Evolutionary conservation across 1,284 basidiomycete species (phyloP).

Genomic region (Vanrija sp.): DNA sequence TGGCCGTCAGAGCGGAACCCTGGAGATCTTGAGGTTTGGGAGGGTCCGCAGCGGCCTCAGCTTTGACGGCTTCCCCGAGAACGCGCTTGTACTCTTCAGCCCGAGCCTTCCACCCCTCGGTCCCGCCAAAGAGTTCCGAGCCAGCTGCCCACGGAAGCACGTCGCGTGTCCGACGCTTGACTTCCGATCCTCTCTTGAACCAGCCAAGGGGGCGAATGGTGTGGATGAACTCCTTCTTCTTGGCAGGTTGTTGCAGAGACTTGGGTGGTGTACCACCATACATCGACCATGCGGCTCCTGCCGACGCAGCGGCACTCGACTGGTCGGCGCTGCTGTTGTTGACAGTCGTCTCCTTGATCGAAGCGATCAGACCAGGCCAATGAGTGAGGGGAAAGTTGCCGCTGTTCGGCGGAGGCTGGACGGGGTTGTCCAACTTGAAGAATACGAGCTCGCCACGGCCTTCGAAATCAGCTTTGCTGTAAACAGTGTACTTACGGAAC

Average conservation of each 20-base stretch:
- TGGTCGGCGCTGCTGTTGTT: not conserved
- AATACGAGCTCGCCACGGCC: conserved; percentile 41
- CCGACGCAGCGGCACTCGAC: conserved; percentile 4
- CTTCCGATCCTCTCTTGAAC: conserved; percentile 24
- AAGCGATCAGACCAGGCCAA: conserved; percentile 38
- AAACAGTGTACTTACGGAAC: conserved; percentile 5
- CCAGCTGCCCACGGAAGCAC: conserved; percentile 34
- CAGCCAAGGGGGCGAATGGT: conserved; percentile 38
- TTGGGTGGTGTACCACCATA: conserved; percentile 13
- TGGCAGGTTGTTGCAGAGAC: not conserved
- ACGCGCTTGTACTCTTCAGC: conserved; percentile 24
- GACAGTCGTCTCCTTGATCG: conserved; percentile 4
- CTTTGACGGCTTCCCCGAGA: conserved; percentile 21
- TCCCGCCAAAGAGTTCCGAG: conserved; percentile 29
- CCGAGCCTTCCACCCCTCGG: conserved; percentile 26
- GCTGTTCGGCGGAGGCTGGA: conserved; percentile 17
- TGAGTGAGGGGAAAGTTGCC: conserved; percentile 31
- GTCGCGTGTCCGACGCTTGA: conserved; percentile 20
- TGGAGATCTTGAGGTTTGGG: conserved; percentile 8
- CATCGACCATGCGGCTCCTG: conserved; percentile 15
- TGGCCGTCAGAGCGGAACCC: not conserved
- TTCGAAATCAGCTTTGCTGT: conserved; percentile 5
- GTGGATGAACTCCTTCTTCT: conserved; percentile 7
- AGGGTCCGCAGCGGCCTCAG: conserved; percentile 18
- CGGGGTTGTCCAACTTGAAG: conserved; percentile 25